Conservation (phyloP, 2,329 filamentous ascomycete species). For the Aureobasidium mangrovei region DNA sequence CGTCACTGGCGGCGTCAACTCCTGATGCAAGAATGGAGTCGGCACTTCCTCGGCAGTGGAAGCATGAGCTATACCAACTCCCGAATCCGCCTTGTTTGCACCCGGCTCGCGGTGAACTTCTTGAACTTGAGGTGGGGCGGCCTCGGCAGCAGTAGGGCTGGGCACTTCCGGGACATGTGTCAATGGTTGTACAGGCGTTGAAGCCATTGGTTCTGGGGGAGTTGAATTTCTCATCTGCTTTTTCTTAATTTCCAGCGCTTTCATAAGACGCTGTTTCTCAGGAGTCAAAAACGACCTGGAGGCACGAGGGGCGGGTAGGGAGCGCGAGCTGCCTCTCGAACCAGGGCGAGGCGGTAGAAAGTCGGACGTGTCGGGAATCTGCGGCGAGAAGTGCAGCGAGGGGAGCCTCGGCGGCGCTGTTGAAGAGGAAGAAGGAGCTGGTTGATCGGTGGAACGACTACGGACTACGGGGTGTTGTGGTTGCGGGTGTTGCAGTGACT, state of each 20-base stretch:
- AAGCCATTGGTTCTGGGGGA: neutral
- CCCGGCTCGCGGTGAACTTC: neutral
- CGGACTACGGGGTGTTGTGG: neutral
- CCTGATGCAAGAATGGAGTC: neutral
- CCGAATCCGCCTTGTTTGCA: constrained; percentile 8
- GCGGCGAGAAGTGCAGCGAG: constrained; percentile 27
- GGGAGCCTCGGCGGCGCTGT: constrained; percentile 2
- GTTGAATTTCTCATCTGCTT: constrained; percentile 52
- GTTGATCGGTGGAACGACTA: neutral
- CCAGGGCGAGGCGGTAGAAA: constrained; percentile 25
- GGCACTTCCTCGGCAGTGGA: neutral
- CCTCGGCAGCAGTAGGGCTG: constrained; percentile 8
- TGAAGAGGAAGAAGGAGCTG: neutral
- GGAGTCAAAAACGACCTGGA: constrained; percentile 52
- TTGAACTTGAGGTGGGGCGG: neutral
- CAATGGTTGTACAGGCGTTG: constrained; percentile 11
- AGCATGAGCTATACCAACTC: neutral
- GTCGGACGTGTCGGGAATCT: constrained; percentile 27
- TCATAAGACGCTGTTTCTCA: constrained; percentile 88
- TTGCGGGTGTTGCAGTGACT: neutral
- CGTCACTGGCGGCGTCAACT: neutral
- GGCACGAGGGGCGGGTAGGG: constrained; percentile 3
- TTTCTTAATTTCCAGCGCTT: constrained; percentile 82
- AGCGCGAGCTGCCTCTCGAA: constrained; percentile 25
- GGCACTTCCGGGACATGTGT: neutral